Base-by-base conservation (phyloP, 352 stramenopile genomes). In the Phytopythium vexans region DNA sequence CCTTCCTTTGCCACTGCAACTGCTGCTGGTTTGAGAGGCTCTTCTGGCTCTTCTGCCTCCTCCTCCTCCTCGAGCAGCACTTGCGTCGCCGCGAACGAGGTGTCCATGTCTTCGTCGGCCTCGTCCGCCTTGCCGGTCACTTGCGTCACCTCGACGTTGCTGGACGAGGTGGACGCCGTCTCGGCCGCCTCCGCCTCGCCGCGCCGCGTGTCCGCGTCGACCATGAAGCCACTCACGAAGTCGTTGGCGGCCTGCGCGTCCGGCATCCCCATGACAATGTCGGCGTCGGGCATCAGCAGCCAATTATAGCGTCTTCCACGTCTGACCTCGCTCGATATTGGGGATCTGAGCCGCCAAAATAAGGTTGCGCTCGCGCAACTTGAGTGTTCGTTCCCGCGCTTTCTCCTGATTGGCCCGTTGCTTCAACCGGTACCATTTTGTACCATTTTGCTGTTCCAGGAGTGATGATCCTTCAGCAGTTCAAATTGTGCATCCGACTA, bases 21-120 rank as follows among this genome's bases (percentile, higher is more conserved):
- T 4, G 42, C 34, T 8, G 35, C 40, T 6, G 45, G 53, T 41
- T 37, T 51, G 21, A 1, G 21, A 54, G 49, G 27, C 48, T 72
- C 36, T 27, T 62, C 34, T n/a, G 54, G 15, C 31, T 49, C 34
- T 34, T 35, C 15, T 36, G 56, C 37, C 12, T 32, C 27, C 9
- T 58, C 51, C 9, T 64, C 52, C 10, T 77, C 62, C 3, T 72
- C 68, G 3, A 58, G 44, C 21, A 83, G 53, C 40, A 74, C 34
- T 52, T 86, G 75, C 37, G 72, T 83, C 40, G 55, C 52, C 12
- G 71, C 68, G 33, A 76, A 27, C 21, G 21, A 27, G 21, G 21
- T 64, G 21, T 60, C 68, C 48, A 62, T 43, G 34, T 69, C 66
- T 34, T 70, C 64, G 15, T 74, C 63, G 4, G 14, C 47, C 6